These are phyloP conservation scores for Cucumis hystrix DNA, from an alignment of 306 rosid genomes.

Conservation along the genomic window DNA sequence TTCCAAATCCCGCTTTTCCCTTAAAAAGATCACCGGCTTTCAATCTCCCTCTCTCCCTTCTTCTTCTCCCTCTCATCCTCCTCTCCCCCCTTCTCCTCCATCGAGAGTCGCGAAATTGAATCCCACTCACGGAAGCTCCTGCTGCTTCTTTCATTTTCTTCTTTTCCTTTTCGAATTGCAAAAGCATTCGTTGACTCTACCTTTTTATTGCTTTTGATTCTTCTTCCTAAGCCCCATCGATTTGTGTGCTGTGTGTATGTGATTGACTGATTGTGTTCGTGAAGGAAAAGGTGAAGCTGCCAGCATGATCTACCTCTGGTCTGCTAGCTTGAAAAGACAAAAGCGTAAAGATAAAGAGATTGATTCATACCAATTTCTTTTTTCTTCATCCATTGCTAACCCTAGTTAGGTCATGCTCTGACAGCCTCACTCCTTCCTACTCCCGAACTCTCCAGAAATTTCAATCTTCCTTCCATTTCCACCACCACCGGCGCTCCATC, in stretches of 20 bases:
- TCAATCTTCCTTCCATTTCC: neutral
- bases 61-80: neutral
- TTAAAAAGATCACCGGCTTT: neutral
- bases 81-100: neutral
- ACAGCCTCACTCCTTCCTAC: constrained; percentile 96
- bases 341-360: neutral
- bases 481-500: neutral
- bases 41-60: neutral
- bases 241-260: neutral
- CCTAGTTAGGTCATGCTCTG: constrained; percentile 96
- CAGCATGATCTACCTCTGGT: constrained; percentile 22
- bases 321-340: constrained; percentile 2
- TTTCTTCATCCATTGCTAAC: constrained; percentile 19
- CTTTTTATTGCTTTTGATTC: neutral
- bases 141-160: neutral
- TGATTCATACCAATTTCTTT: neutral
- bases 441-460: constrained; percentile 22
- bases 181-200: neutral
- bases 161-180: neutral
- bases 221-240: neutral
- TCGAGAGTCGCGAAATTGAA: neutral
- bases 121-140: neutral
- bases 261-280: constrained; percentile 1
- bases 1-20: neutral
- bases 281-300: constrained; percentile 14